Conservation (phyloP, 2,329 filamentous ascomycete species). For the Cladosporium halotolerans region DNA sequence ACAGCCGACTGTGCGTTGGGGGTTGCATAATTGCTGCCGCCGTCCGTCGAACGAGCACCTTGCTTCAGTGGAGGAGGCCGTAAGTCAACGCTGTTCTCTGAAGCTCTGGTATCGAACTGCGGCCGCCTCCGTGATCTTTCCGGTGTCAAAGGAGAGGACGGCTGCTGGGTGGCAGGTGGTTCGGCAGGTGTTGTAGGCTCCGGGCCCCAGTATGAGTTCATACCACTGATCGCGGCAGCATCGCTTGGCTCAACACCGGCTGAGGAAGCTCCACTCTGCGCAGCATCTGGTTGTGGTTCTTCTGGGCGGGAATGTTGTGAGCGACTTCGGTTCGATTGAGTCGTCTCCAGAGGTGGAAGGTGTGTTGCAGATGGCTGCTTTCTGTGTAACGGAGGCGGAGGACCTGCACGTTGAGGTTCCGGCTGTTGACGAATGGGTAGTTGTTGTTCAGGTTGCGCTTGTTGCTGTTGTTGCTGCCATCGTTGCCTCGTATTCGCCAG, state of each 20-base stretch:
- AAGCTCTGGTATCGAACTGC: constrained; percentile 15
- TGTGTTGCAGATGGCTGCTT: constrained; percentile 8
- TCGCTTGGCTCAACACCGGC: constrained; percentile 20
- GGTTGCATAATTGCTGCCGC: constrained; percentile 12
- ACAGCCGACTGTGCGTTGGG: background rate
- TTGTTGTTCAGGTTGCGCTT: background rate
- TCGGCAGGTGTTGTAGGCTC: constrained; percentile 8
- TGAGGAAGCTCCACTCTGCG: constrained; percentile 18
- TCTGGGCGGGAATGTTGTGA: background rate
- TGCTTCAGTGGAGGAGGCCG: constrained; percentile 27
- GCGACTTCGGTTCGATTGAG: background rate
- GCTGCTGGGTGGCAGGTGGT: constrained; percentile 12
- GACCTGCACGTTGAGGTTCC: background rate
- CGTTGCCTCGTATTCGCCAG: constrained; percentile 5
- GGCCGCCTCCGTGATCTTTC: constrained; percentile 20
- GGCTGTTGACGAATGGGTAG: background rate
- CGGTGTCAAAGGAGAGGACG: constrained; percentile 18
- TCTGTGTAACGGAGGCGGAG: background rate
- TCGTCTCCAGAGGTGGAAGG: constrained; percentile 14
- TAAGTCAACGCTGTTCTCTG: constrained; percentile 21
- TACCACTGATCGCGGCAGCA: constrained; percentile 19
- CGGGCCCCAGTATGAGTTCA: constrained; percentile 24
- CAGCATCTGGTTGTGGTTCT: constrained; percentile 14
- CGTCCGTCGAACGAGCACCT: constrained; percentile 7
- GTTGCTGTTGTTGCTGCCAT: constrained; percentile 6